Evolutionary conservation across 192 early-diverging fungal genomes (phyloP), one percentile per base, ranked within the genome.

Genomic region (Linnemannia schmuckeri): DNA sequence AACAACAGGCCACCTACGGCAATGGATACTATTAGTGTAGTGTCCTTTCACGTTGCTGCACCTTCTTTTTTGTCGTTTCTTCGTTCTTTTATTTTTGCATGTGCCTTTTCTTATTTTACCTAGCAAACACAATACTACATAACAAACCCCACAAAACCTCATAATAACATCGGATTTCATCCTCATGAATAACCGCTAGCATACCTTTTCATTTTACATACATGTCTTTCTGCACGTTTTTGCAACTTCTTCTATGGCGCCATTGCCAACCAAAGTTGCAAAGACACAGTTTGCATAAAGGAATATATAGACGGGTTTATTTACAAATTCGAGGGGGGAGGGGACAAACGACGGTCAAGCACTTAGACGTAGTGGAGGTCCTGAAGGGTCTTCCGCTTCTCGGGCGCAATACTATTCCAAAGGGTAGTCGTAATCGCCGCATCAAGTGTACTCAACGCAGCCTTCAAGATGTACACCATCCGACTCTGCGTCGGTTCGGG

Each of bases 381-480:
- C 66, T 91, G 90, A 44, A 91, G 81, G 13, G 77, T 74, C 72
- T 88, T 89, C 52, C 71, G 80, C 47, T 89, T 93, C 54, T 93
- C 91, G 8, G 85, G 81, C 38, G 76, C 75, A 61, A 93, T 89
- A 49, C 88, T 88, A 70, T 87, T 92, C 92, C 91, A 92, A 37
- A 93, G 79, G 57, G 88, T 82, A 7, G 83, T 83, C 49, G 82
- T 82, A 17, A 83, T 82, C 20, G 77, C 80, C 24, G 89, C 82
- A 52, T 89, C 85, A 41, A 93, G 22, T 17, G 74, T 78, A 74
- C 71, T 78, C 5, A 93, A 66, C 17, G 89, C 88, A 13, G 81
- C 83, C 72, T 93, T 93, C n/a, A 93, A 69, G 6, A 75, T 82
- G 27, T 81, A 84, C 6, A 83, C 88, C 91, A 93, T 90, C 30